Evolutionary conservation across 176 grass and related monocot species (phyloP).

Genomic region (Puccinellia tenuiflora): DNA sequence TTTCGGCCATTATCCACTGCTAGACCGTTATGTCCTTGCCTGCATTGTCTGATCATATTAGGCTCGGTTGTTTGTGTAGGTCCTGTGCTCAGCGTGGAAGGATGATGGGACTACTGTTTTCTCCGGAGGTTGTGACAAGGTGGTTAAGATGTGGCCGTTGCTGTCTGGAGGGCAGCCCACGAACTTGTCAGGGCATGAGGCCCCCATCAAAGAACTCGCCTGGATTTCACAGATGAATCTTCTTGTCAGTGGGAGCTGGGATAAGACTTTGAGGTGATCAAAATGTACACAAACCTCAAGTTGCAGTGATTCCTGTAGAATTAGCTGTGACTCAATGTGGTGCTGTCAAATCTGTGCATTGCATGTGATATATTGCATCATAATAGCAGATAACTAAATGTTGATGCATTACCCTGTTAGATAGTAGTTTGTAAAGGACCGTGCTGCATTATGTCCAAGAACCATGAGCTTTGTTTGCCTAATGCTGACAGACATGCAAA

Average conservation of each 20-base stretch:
- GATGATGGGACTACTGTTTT: constrained; percentile 79
- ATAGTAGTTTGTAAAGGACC: constrained; percentile 14
- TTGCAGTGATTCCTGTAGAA: neutral
- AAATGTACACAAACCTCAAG: neutral
- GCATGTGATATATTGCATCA: neutral
- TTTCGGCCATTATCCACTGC: neutral
- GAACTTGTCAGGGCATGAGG: constrained; percentile 57
- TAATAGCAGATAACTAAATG: neutral
- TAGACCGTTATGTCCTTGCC: neutral
- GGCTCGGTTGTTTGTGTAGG: constrained; percentile 36
- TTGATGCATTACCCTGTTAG: neutral
- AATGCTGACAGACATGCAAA: neutral
- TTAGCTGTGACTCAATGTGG: neutral
- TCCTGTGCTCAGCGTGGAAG: constrained; percentile 88
- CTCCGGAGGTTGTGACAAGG: constrained; percentile 72
- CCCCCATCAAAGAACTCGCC: constrained; percentile 62
- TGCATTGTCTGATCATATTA: neutral
- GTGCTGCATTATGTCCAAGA: constrained; percentile 4
- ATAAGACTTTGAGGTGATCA: constrained; percentile 73
- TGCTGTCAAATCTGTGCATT: neutral
- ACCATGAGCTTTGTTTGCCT: neutral
- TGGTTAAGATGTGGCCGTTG: constrained; percentile 81
- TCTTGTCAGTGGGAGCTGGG: constrained; percentile 83
- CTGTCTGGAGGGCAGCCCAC: constrained; percentile 74
- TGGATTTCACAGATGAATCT: constrained; percentile 85